Evolutionary conservation across 768 basidiomycete species (phyloP).

Genomic region (Rubroboletus pulcherrimus): DNA sequence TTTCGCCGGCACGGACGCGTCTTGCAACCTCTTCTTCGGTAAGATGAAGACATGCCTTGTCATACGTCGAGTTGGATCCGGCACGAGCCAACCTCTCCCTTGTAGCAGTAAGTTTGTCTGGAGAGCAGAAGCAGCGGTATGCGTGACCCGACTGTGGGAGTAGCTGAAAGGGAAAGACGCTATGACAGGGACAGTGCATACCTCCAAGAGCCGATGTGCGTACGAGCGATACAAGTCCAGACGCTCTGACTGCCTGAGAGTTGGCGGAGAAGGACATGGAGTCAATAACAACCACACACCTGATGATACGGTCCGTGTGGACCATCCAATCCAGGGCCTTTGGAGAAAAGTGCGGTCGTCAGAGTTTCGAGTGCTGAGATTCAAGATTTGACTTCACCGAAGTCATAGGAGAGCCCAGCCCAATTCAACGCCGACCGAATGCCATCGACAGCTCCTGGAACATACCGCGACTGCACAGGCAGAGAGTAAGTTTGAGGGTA

Average conservation of each 20-base stretch:
- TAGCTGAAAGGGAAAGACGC: background rate
- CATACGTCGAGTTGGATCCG: slow-evolving; percentile 80
- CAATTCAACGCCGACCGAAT: slow-evolving; percentile 76
- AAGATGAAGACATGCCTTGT: slow-evolving; percentile 82
- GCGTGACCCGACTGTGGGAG: slow-evolving; percentile 70
- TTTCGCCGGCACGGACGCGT: slow-evolving; percentile 70
- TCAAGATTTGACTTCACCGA: slow-evolving; percentile 50
- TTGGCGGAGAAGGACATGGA: background rate
- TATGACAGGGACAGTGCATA: slow-evolving; percentile 28
- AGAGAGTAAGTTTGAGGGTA: background rate
- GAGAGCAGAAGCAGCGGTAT: slow-evolving; percentile 92
- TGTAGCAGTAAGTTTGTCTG: slow-evolving; percentile 62
- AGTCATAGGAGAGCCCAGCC: slow-evolving; percentile 91
- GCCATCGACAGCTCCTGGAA: slow-evolving; percentile 81
- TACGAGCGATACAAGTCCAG: slow-evolving; percentile 80
- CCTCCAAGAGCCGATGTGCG: slow-evolving; percentile 71
- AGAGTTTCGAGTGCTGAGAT: background rate
- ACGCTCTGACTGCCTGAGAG: slow-evolving; percentile 70
- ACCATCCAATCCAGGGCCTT: slow-evolving; percentile 77
- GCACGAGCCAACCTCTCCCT: slow-evolving; percentile 66
- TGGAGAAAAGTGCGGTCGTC: background rate
- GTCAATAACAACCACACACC: slow-evolving; percentile 35
- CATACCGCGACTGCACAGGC: slow-evolving; percentile 60
- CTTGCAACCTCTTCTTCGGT: slow-evolving; percentile 82
- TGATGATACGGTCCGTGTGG: slow-evolving; percentile 85